Evolutionary conservation across 129 eudicot genomes (phyloP).

Genomic region (Ambrosia artemisiifolia): DNA sequence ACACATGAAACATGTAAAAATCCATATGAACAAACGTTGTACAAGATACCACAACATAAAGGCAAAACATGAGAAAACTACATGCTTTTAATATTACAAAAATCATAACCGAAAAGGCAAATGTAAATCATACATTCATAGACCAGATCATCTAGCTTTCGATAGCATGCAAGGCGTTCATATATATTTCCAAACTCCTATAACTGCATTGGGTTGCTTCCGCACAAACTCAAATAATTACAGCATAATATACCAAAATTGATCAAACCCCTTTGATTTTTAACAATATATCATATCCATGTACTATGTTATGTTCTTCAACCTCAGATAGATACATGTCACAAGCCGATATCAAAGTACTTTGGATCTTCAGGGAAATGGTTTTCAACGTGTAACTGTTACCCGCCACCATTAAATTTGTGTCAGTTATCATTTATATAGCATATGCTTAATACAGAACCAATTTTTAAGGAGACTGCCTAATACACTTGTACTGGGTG

Average conservation of each 20-base stretch:
- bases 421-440: not conserved
- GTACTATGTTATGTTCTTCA: conserved; percentile 13
- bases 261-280: conserved; percentile 8
- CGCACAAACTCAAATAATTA: conserved; percentile 12
- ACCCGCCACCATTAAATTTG: conserved; percentile 20
- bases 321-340: conserved; percentile 28
- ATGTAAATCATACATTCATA: conserved; percentile 5
- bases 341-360: conserved; percentile 68
- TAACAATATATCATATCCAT: conserved; percentile 10
- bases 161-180: conserved; percentile 14
- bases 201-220: conserved; percentile 21
- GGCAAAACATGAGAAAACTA: conserved; percentile 11
- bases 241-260: conserved; percentile 16
- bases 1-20: not conserved
- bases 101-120: conserved; percentile 12
- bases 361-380: conserved; percentile 82
- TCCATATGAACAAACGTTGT: conserved; percentile 16
- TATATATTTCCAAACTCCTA: conserved; percentile 23
- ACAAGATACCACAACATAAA: not conserved
- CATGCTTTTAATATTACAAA: not conserved
- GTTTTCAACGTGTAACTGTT: conserved; percentile 78
- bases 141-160: conserved; percentile 1
- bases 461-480: not conserved
- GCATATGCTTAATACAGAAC: not conserved
- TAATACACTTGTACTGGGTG: too few relatives aligned